Evolutionary conservation across 306 rosid genomes (phyloP).

Genomic region (Vachellia pachyceras): DNA sequence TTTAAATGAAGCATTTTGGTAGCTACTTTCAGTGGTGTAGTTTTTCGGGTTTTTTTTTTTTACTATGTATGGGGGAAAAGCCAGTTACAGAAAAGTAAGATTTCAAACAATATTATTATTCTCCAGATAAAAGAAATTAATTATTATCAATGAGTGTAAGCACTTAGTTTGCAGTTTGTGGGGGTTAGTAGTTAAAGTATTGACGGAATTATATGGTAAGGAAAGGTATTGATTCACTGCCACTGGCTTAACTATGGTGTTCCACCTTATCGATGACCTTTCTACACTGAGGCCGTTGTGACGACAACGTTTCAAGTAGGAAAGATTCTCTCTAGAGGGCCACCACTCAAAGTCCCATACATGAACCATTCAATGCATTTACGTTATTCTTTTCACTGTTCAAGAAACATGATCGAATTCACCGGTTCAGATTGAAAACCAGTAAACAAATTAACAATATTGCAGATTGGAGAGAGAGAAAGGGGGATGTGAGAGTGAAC

Average conservation of each 20-base stretch:
- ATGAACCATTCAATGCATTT: not conserved
- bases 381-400: not conserved
- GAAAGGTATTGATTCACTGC: not conserved
- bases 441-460: no score
- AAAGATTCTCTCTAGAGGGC: conserved; percentile 43
- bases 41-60: no score
- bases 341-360: conserved; percentile 32
- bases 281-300: conserved; percentile 15
- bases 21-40: no score
- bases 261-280: conserved; percentile 7
- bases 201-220: not conserved
- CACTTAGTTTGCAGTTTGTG: not conserved
- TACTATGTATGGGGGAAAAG: no score
- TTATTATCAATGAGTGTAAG: not conserved
- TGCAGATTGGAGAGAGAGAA: no score
- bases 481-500: no score
- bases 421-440: no score
- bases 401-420: no score
- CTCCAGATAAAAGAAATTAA: not conserved
- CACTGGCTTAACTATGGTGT: not conserved
- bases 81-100: not conserved
- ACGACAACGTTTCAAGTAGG: conserved; percentile 36
- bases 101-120: not conserved
- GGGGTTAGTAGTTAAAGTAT: not conserved
- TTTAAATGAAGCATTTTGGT: no score